These are phyloP conservation scores for Pyrus hybrid DNA, from an alignment of 331 rosid species.

Conservation along the genomic window DNA sequence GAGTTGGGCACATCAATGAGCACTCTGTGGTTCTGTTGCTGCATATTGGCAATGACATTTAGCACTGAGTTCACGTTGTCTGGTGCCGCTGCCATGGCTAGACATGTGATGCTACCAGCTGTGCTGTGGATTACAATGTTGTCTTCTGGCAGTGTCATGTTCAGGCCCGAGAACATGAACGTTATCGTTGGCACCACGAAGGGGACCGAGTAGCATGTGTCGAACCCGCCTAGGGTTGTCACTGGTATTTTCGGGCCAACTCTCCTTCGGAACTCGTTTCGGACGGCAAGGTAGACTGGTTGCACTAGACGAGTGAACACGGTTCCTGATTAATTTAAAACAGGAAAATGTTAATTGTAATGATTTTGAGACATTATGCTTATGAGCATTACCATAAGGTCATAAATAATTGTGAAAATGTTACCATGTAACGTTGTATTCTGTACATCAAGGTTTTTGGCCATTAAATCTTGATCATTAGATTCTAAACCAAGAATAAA, in stretches of 20 bases:
- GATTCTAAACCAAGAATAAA: too few species aligned
- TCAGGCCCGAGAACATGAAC: conserved; percentile 76
- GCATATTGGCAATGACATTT: conserved; percentile 94
- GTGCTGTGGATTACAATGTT: conserved; percentile 74
- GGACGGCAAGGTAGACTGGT: conserved; percentile 60
- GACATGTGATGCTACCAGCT: conserved; percentile 51
- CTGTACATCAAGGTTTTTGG: too few species aligned
- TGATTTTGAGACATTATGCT: too few species aligned
- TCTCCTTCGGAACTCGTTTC: conserved; percentile 70
- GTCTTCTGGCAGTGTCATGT: conserved; percentile 68
- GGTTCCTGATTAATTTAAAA: conserved; percentile 39
- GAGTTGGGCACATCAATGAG: conserved; percentile 78
- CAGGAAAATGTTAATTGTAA: not conserved
- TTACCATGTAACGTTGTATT: too few species aligned
- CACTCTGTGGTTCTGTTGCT: conserved; percentile 91
- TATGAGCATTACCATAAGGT: too few species aligned
- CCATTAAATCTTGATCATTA: too few species aligned
- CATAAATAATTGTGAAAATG: too few species aligned
- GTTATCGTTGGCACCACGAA: conserved; percentile 63
- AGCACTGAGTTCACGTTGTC: conserved; percentile 82
- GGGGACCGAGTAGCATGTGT: conserved; percentile 71
- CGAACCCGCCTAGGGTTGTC: conserved; percentile 76
- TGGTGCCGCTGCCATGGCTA: conserved; percentile 83
- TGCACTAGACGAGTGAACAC: conserved; percentile 71
- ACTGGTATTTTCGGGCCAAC: conserved; percentile 24